Conservation (phyloP, 345 rosid genomes). For the Murraya koenigii region DNA sequence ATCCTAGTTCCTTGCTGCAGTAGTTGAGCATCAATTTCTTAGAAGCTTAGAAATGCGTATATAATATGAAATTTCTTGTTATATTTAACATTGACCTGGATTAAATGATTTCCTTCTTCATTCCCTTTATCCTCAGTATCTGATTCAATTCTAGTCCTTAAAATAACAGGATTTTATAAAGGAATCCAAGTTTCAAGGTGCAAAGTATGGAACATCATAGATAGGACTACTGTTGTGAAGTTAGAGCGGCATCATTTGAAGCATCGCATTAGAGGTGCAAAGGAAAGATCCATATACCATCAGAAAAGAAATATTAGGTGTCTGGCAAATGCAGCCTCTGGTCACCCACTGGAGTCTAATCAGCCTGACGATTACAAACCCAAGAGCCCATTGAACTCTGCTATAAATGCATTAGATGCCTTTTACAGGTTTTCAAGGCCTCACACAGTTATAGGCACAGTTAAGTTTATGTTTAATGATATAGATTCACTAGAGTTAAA, state of each 20-base stretch:
- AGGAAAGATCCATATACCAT: conserved; percentile 17
- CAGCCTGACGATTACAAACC: conserved; percentile 45
- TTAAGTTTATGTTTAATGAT: conserved; percentile 45
- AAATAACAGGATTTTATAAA: conserved; percentile 27
- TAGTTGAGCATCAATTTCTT: neutral
- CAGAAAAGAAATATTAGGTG: conserved; percentile 28
- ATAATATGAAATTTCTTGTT: neutral
- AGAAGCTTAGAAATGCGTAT: neutral
- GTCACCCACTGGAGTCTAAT: conserved; percentile 50
- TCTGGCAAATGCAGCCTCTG: conserved; percentile 54
- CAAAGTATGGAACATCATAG: conserved; percentile 29
- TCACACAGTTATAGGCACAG: conserved; percentile 93
- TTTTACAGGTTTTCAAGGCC: conserved; percentile 95
- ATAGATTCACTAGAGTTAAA: neutral
- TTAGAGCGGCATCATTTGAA: conserved; percentile 26
- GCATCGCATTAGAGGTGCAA: conserved; percentile 24
- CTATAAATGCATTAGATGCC: conserved; percentile 53
- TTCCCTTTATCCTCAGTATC: neutral
- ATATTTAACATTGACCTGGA: neutral
- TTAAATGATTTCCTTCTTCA: neutral
- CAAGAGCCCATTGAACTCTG: conserved; percentile 29
- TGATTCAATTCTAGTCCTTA: neutral
- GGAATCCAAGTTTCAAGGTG: conserved; percentile 30
- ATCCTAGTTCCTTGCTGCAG: neutral
- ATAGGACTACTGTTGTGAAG: conserved; percentile 17